Percentiles rank a stretch among this genome's conserved stretches.
Conservation (phyloP, 352 stramenopile species). For the Globisporangium yorkense region DNA sequence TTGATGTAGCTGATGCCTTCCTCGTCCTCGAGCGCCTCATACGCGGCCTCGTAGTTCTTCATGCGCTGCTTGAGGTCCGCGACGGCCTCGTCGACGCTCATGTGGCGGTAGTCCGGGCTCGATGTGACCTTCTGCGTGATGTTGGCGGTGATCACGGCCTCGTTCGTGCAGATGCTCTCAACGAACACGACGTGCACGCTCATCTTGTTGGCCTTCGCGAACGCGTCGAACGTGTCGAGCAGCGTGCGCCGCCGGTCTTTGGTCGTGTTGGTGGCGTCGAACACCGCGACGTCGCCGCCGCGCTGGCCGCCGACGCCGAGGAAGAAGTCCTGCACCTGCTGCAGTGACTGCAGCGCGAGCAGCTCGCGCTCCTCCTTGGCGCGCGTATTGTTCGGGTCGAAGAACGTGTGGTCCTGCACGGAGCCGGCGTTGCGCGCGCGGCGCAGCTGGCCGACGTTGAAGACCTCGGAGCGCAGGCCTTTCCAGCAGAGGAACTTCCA, state of each 20-base stretch:
- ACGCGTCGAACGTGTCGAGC: constrained; percentile 52
- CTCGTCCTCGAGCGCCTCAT: constrained; percentile 80
- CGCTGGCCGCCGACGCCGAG: constrained; percentile 18
- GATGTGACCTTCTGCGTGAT: constrained; percentile 72
- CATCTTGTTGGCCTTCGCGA: constrained; percentile 53
- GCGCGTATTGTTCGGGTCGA: constrained; percentile 86
- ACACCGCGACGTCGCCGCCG: constrained; percentile 84
- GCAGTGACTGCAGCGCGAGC: constrained; percentile 73
- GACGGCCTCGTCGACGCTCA: constrained; percentile 64
- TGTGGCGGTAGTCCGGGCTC: constrained; percentile 78
- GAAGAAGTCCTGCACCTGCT: constrained; percentile 68
- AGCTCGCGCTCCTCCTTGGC: constrained; percentile 68
- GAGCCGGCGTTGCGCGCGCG: constrained; percentile 63
- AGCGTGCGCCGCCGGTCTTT: constrained; percentile 45
- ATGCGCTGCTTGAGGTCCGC: constrained; percentile 79
- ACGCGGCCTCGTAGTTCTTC: constrained; percentile 85
- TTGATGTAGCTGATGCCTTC: constrained; percentile 90
- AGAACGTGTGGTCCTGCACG: constrained; percentile 86
- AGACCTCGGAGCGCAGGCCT: constrained; percentile 79
- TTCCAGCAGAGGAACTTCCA: constrained; percentile 81
- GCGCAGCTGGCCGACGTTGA: constrained; percentile 94
- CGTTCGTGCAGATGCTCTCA: constrained; percentile 91
- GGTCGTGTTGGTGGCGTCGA: constrained; percentile 90
- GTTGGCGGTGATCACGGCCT: constrained; percentile 84
- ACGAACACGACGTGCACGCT: constrained; percentile 90